phyloP scores from a whole-genome alignment of 148 eudicot species.

The Fagopyrum tataricum region DNA sequence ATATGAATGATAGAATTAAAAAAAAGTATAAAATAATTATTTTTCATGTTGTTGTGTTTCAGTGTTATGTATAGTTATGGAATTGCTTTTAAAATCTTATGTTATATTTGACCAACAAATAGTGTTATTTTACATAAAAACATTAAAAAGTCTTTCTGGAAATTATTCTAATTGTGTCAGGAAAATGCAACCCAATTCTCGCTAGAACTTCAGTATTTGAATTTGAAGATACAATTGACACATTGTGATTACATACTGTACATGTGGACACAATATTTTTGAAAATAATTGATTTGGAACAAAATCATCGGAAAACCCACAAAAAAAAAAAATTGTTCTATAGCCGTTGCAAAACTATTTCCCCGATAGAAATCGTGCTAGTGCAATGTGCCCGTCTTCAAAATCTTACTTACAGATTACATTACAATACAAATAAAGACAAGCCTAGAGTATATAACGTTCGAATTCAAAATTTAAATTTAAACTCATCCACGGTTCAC shows the following conservation, averaged over 20 bases:
- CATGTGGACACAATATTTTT: not conserved
- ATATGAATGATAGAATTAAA: no score
- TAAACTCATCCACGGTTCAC: not conserved
- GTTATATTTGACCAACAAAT: not conserved
- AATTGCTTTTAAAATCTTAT: not conserved
- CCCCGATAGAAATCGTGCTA: not conserved
- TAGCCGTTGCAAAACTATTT: not conserved
- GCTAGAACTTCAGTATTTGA: not conserved
- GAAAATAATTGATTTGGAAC: not conserved
- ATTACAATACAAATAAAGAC: conserved; percentile 11
- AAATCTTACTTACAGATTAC: conserved; percentile 6
- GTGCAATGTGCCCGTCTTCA: conserved; percentile 3
- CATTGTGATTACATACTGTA: no score
- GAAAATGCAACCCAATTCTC: not conserved
- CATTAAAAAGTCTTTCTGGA: no score
- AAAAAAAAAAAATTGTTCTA: not conserved
- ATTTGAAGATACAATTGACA: not conserved
- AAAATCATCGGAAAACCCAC: conserved; percentile 3
- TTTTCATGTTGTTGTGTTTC: no score
- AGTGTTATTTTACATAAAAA: not conserved
- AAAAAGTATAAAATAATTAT: no score
- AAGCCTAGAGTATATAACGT: conserved; percentile 12
- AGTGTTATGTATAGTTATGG: no score
- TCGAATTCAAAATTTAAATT: conserved; percentile 25
- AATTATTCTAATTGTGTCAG: not conserved